A percentile compares a stretch with the other conserved stretches of the same genome.
These are phyloP conservation scores for Echria macrotheca DNA, from an alignment of 495 filamentous ascomycete genomes.

Conservation along the genomic window DNA sequence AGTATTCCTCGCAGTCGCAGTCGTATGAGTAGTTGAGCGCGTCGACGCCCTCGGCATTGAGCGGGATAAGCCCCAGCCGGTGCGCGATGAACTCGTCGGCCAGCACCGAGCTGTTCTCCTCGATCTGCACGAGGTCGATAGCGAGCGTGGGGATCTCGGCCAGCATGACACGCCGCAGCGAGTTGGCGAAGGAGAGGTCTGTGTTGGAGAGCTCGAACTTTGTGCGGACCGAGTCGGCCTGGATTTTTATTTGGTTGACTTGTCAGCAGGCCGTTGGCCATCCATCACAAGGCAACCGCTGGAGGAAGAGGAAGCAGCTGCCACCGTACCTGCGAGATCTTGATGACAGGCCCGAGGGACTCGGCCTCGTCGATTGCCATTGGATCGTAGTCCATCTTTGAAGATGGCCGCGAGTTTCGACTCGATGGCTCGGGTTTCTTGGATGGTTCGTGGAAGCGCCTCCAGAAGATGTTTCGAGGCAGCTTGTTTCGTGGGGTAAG, in stretches of 20 bases:
- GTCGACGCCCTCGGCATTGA: constrained; percentile 78
- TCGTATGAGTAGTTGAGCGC: constrained; percentile 83
- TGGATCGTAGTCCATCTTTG: constrained; percentile 60
- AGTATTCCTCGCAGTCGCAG: constrained; percentile 92
- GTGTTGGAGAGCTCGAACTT: constrained; percentile 77
- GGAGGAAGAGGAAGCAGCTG: not conserved
- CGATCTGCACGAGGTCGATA: constrained; percentile 89
- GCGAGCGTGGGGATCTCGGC: constrained; percentile 93
- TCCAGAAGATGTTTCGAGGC: too few relatives aligned
- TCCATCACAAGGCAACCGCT: not conserved
- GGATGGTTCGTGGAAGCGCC: too few relatives aligned
- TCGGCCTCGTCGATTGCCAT: constrained; percentile 58
- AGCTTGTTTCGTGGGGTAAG: too few relatives aligned
- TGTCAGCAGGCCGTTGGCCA: not conserved
- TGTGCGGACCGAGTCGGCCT: constrained; percentile 66
- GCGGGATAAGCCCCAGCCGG: constrained; percentile 84
- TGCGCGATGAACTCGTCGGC: constrained; percentile 95
- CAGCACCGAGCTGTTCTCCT: constrained; percentile 87
- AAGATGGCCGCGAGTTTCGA: too few relatives aligned
- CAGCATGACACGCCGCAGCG: constrained; percentile 84
- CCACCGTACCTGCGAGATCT: constrained; percentile 59
- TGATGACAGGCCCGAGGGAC: constrained; percentile 60
- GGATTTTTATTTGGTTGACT: too few relatives aligned
- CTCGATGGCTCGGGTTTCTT: too few relatives aligned
- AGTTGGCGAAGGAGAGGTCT: constrained; percentile 88